Evolutionary conservation across 2,329 filamentous ascomycete genomes (phyloP).

Genomic region (Lithohypha guttulata): DNA sequence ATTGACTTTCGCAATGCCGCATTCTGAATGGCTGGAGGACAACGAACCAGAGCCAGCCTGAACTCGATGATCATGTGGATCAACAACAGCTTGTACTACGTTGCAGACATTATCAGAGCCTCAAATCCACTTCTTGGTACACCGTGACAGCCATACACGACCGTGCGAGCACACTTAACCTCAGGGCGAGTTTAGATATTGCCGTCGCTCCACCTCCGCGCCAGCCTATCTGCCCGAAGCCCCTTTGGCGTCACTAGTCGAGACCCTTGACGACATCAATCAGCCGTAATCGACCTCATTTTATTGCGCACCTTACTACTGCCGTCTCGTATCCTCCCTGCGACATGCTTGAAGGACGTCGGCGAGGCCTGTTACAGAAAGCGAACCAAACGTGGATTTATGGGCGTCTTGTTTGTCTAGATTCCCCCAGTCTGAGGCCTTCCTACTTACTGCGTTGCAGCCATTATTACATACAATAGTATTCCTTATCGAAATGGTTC

Average conservation of each 20-base stretch:
- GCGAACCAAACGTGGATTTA: no score
- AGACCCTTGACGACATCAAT: constrained; percentile 3
- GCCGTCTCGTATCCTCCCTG: constrained; percentile 8
- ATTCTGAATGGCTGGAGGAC: no score
- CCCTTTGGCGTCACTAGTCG: constrained; percentile 3
- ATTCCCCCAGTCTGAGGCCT: not conserved
- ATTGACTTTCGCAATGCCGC: no score
- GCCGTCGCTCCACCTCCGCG: not conserved
- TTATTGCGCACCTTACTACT: not conserved
- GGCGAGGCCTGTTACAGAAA: constrained; percentile 33
- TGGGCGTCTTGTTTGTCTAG: no score
- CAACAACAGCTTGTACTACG: no score
- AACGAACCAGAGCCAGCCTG: no score
- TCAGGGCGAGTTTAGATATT: no score
- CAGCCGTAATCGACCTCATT: not conserved
- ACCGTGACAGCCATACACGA: no score
- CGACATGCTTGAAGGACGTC: constrained; percentile 34
- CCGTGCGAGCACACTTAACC: no score
- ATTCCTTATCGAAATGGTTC: constrained; percentile 77
- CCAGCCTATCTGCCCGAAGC: not conserved
- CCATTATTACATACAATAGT: constrained; percentile 77
- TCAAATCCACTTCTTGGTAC: no score
- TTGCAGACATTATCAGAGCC: no score
- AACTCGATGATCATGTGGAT: no score
- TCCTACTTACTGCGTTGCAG: constrained; percentile 37